Percentiles rank a stretch among this genome's conserved stretches.
Conservation (phyloP, 164 flowering plant genomes). For the Vitis cinerea region DNA sequence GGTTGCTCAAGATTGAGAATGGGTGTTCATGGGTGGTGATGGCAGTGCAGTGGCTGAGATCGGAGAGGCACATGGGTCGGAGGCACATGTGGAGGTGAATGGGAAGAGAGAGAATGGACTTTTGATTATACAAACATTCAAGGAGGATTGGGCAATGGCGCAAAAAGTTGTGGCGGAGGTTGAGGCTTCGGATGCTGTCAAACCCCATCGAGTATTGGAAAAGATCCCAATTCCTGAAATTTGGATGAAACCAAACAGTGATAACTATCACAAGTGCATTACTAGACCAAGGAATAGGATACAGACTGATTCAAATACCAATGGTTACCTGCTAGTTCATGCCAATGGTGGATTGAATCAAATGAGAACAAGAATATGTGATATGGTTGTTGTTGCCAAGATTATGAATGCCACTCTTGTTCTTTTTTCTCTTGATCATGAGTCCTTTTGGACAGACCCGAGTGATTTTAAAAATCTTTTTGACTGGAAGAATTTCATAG, state of each 20-base stretch:
- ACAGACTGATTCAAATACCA: constrained; percentile 37
- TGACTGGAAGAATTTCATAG: constrained; percentile 77
- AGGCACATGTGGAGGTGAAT: constrained; percentile 19
- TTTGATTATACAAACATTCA: constrained; percentile 29
- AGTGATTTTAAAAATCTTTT: constrained; percentile 78
- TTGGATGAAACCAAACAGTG: constrained; percentile 79
- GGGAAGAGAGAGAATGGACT: constrained; percentile 20
- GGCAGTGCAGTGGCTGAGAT: constrained; percentile 17
- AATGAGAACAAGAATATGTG: constrained; percentile 95
- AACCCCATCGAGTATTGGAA: constrained; percentile 29
- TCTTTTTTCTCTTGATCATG: constrained; percentile 82
- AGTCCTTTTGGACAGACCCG: constrained; percentile 86
- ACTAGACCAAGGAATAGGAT: constrained; percentile 36
- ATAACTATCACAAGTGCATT: constrained; percentile 54
- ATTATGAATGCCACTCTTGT: constrained; percentile 93
- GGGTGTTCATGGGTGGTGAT: constrained; percentile 5
- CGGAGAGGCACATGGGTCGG: constrained; percentile 38
- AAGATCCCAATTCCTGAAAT: constrained; percentile 57
- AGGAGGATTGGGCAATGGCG: constrained; percentile 35
- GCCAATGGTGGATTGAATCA: constrained; percentile 98
- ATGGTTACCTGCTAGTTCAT: constrained; percentile 75
- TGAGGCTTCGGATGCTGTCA: constrained; percentile 9
- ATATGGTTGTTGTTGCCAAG: constrained; percentile 89
- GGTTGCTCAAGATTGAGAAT: constrained; percentile 18
- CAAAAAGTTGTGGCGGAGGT: constrained; percentile 36